Base-by-base conservation (phyloP, 1,284 basidiomycete species). In the Leccinum huronense region DNA sequence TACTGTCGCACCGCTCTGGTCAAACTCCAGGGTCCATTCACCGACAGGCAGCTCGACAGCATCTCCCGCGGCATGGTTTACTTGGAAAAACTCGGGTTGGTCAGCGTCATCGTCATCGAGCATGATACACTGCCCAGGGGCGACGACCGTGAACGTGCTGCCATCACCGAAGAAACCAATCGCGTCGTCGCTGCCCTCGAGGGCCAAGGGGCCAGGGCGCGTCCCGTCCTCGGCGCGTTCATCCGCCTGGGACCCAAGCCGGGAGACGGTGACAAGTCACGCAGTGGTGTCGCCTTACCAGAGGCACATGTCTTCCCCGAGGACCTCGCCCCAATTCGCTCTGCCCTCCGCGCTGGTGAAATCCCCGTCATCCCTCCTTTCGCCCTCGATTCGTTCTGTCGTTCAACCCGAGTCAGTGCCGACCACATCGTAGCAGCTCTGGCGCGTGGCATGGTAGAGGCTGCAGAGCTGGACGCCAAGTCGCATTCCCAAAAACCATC, bases 1-100 rank as follows among this genome's bases (percentile, higher is more conserved):
- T 83, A 87, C 69, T 83, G 87, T 54, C 90, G 93, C 63, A 95
- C 94, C 1, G 95, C 95, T 1, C 86, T 99, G 9, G 96, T 99
- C 74, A 99, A 99, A 78, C 82, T 99, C 13, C 97, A 99, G 77
- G 95, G 97, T 3, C 97, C 97, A 1, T 99, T 99, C 77, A 93
- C 88, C n/a, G 91, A 97, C 77, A 84, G 89, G 11, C 97, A 99
- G 75, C 88, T 99, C 64, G 91, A 95, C 68, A 96, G 94, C 73
- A 94, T 99, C 68, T 89, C 93, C 34, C 88, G 92, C 53, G 97
- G 97, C 57, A 87, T 99, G 81, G 91, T 95, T 58, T 95, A 98
- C 74, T 86, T 99, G 58, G 94, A 97, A 77, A 96, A 95, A 73
- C 89, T 99, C 33, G 97, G 97, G 3, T 84, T 99, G 16, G 91